Conservation (phyloP, 352 stramenopile species). For the Pythium coloratum region DNA sequence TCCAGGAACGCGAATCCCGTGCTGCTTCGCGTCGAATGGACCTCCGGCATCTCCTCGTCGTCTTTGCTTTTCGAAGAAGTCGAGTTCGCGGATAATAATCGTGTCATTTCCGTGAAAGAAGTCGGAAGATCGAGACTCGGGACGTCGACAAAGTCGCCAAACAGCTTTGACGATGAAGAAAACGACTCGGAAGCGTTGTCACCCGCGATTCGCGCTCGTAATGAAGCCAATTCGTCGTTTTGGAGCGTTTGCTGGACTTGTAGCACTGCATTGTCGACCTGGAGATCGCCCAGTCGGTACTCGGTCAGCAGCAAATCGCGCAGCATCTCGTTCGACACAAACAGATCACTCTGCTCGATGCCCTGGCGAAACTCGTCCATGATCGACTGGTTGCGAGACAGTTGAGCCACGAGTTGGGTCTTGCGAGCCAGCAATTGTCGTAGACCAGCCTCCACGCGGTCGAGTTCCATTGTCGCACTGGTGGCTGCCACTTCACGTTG, state of each 20-base stretch:
- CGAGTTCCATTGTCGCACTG: neutral
- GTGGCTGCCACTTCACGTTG: neutral
- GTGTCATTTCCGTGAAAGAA: slow-evolving; percentile 16
- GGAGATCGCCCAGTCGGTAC: slow-evolving; percentile 87
- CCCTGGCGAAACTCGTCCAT: slow-evolving; percentile 63
- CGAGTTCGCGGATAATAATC: slow-evolving; percentile 11
- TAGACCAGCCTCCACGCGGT: slow-evolving; percentile 12
- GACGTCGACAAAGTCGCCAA: neutral
- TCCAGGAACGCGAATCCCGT: slow-evolving; percentile 33
- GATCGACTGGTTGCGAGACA: slow-evolving; percentile 35
- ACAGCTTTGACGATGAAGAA: neutral
- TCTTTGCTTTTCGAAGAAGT: neutral
- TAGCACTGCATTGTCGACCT: slow-evolving; percentile 92
- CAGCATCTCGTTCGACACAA: slow-evolving; percentile 49
- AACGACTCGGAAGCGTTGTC: neutral
- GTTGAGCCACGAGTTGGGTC: slow-evolving; percentile 26
- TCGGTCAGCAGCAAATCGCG: slow-evolving; percentile 75
- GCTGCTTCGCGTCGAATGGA: slow-evolving; percentile 12
- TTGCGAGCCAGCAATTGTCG: slow-evolving; percentile 24
- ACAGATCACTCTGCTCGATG: slow-evolving; percentile 46
- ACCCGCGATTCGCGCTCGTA: slow-evolving; percentile 3
- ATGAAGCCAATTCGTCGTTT: slow-evolving; percentile 21
- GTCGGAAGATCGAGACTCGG: slow-evolving; percentile 10
- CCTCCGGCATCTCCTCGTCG: slow-evolving; percentile 8
- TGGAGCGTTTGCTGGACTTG: slow-evolving; percentile 26